Conservation (phyloP, 2,329 filamentous ascomycete genomes). For the Colletotrichum gloeosporioides region DNA sequence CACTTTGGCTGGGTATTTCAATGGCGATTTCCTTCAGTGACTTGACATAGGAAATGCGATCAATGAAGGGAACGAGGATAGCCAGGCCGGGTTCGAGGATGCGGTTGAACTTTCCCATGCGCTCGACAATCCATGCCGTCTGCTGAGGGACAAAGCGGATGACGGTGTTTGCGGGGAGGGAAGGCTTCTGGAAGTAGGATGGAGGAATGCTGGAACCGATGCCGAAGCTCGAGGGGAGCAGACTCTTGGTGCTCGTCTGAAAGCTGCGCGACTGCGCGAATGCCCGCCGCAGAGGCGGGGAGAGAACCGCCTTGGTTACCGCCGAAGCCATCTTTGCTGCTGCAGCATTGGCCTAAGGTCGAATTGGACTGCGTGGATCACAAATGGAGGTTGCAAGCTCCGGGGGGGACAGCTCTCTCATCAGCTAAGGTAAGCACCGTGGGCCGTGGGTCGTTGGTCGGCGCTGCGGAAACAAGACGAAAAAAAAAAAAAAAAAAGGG, state of each 20-base stretch:
- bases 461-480: not conserved
- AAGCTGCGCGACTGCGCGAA: slow-evolving; percentile 19
- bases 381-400: slow-evolving; percentile 1
- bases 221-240: slow-evolving; percentile 29
- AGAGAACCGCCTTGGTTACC: slow-evolving; percentile 24
- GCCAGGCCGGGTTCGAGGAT: slow-evolving; percentile 93
- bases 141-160: slow-evolving; percentile 99
- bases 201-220: slow-evolving; percentile 54
- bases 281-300: slow-evolving; percentile 20
- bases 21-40: slow-evolving; percentile 95
- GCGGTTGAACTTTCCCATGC: slow-evolving; percentile 96
- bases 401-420: not conserved
- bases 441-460: not conserved
- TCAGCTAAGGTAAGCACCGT: slow-evolving; percentile 1
- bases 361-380: not conserved
- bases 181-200: slow-evolving; percentile 79
- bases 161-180: slow-evolving; percentile 90
- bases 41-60: slow-evolving; percentile 97
- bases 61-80: slow-evolving; percentile 86
- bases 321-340: slow-evolving; percentile 22
- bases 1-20: slow-evolving; percentile 96
- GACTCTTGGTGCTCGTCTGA: slow-evolving; percentile 13
- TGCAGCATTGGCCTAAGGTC: slow-evolving; percentile 20
- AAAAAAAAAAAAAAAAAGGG: not conserved
- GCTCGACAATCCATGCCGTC: slow-evolving; percentile 99